phyloP scores from a whole-genome alignment of 2,329 filamentous ascomycete species.

The Fusarium nodosum region DNA sequence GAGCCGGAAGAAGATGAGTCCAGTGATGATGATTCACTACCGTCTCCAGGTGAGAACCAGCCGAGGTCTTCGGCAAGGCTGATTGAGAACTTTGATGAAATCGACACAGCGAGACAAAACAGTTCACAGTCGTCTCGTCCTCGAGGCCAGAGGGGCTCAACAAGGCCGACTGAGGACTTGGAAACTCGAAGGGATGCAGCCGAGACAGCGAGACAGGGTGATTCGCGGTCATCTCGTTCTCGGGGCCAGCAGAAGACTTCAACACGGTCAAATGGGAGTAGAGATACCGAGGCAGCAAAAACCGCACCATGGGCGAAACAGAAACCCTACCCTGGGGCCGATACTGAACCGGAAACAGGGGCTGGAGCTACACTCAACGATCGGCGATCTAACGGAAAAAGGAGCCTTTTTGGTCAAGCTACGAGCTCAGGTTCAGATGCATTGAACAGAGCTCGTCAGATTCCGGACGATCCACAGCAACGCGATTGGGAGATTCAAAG shows the following conservation, averaged over 20 bases:
- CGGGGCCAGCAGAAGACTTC: not conserved
- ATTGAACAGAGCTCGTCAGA: conserved; percentile 16
- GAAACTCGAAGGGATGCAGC: not conserved
- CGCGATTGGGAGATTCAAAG: conserved; percentile 40
- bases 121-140: not conserved
- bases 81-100: conserved; percentile 8
- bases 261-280: not conserved
- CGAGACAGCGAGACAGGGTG: not conserved
- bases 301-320: not conserved
- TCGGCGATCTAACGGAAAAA: not conserved
- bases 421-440: conserved; percentile 1
- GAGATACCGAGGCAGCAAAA: not conserved
- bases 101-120: not conserved
- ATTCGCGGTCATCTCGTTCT: not conserved
- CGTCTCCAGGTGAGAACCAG: not conserved
- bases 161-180: not conserved
- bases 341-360: not conserved
- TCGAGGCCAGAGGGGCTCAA: not conserved
- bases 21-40: conserved; percentile 8
- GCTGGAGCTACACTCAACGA: not conserved
- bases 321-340: not conserved
- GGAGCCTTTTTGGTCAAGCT: conserved; percentile 28
- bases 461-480: conserved; percentile 29
- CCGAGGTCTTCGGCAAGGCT: not conserved
- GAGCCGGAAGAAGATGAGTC: conserved; percentile 1